phyloP scores from a whole-genome alignment of 1,284 basidiomycete genomes.

The Boletellus deceptivus region DNA sequence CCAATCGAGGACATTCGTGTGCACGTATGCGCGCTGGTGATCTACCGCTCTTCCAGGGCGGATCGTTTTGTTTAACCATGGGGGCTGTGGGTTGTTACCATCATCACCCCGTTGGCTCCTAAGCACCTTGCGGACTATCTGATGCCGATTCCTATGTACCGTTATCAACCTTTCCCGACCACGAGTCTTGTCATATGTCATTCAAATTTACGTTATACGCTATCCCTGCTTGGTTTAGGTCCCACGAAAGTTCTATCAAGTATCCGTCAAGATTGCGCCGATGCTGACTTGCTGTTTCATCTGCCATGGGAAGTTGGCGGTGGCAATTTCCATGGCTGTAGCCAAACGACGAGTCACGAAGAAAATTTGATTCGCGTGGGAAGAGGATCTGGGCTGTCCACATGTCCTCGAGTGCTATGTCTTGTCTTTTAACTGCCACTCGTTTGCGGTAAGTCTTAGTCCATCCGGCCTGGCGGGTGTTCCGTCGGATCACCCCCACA shows the following conservation, averaged over 20 bases:
- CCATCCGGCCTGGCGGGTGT: not conserved
- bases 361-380: conserved; percentile 3
- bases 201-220: conserved; percentile 5
- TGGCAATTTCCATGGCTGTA: conserved; percentile 16
- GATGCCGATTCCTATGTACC: conserved; percentile 28
- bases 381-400: not conserved
- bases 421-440: not conserved
- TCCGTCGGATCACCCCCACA: conserved; percentile 8
- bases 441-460: not conserved
- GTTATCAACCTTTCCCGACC: conserved; percentile 14
- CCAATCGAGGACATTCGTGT: conserved; percentile 25
- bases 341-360: conserved; percentile 10
- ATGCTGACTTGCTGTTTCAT: conserved; percentile 13
- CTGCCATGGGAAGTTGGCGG: not conserved
- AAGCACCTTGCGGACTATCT: conserved; percentile 27
- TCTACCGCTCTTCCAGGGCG: conserved; percentile 19
- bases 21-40: conserved; percentile 24
- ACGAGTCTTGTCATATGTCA: conserved; percentile 13
- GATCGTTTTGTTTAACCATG: conserved; percentile 21
- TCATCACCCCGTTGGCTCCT: conserved; percentile 10
- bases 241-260: not conserved
- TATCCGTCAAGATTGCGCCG: conserved; percentile 11
- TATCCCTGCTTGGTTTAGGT: not conserved
- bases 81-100: conserved; percentile 16
- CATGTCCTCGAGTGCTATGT: not conserved